Percentiles rank a stretch among this genome's conserved stretches.
Conservation (phyloP, 345 rosid genomes). For the Fremontodendron californicum region DNA sequence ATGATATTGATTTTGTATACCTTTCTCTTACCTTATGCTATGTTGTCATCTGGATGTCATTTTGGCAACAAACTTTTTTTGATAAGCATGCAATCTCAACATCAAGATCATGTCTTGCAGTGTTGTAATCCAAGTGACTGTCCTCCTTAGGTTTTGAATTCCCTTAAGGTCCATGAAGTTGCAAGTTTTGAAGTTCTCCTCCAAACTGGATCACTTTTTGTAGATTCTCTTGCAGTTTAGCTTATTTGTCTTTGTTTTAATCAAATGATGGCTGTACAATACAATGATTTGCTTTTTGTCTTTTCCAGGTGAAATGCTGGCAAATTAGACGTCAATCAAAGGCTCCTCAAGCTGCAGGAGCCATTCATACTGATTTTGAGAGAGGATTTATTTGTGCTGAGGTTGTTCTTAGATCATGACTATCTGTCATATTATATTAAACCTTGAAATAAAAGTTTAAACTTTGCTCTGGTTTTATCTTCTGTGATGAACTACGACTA, state of each 20-base stretch:
- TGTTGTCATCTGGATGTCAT: not conserved
- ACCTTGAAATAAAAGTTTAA: not conserved
- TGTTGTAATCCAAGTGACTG: not conserved
- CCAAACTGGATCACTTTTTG: not conserved
- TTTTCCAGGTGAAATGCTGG: slow-evolving; percentile 92
- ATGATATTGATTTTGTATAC: not conserved
- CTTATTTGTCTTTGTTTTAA: not conserved
- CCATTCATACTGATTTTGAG: slow-evolving; percentile 94
- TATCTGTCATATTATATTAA: not conserved
- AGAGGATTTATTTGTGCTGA: slow-evolving; percentile 98
- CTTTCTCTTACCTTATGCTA: not conserved
- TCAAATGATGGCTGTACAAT: not conserved
- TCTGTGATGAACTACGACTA: not conserved
- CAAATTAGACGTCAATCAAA: slow-evolving; percentile 88
- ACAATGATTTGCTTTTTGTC: slow-evolving; percentile 20
- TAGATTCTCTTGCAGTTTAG: not conserved
- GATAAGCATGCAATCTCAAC: not conserved
- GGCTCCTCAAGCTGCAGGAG: slow-evolving; percentile 99
- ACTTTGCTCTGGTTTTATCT: not conserved
- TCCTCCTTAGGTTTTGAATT: not conserved
- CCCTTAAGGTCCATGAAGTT: not conserved
- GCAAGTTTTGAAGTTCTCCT: not conserved
- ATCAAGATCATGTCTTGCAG: not conserved
- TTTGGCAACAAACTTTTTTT: not conserved
- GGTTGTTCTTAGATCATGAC: slow-evolving; percentile 39